phyloP scores from a whole-genome alignment of 225 moss, liverwort and hornwort genomes.

The Marchantia paleacea region DNA sequence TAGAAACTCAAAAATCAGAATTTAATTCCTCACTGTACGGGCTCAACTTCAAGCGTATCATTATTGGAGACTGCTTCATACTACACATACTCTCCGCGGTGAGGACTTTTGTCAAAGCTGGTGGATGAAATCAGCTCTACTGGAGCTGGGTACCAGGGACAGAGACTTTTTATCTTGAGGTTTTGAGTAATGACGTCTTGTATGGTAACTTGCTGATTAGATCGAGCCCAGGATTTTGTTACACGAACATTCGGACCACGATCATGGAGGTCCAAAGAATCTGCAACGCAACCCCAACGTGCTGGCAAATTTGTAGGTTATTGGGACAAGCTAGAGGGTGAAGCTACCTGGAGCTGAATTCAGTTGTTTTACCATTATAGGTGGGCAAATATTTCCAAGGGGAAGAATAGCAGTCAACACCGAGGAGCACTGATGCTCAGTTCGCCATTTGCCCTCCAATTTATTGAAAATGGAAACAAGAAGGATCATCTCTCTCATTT shows the following conservation, averaged over 20 bases:
- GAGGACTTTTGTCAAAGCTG: neutral
- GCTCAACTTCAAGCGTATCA: neutral
- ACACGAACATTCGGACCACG: neutral
- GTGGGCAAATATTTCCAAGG: no score
- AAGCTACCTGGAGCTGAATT: neutral
- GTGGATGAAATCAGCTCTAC: neutral
- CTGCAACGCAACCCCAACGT: neutral
- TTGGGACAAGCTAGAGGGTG: neutral
- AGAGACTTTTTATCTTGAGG: neutral
- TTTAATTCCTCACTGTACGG: neutral
- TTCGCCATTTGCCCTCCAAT: no score
- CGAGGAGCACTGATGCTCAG: no score
- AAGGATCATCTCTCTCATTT: no score
- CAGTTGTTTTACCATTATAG: no score
- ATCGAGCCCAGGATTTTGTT: neutral
- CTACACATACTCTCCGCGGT: neutral
- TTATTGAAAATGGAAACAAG: no score
- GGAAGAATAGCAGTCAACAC: no score
- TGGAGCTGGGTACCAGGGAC: neutral
- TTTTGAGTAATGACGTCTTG: neutral
- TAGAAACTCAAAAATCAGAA: neutral
- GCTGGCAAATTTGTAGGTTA: neutral
- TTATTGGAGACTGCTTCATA: neutral
- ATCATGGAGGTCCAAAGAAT: neutral
- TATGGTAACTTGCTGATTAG: neutral